phyloP scores from a whole-genome alignment of 2,329 filamentous ascomycete genomes.

The Verticillium longisporum region DNA sequence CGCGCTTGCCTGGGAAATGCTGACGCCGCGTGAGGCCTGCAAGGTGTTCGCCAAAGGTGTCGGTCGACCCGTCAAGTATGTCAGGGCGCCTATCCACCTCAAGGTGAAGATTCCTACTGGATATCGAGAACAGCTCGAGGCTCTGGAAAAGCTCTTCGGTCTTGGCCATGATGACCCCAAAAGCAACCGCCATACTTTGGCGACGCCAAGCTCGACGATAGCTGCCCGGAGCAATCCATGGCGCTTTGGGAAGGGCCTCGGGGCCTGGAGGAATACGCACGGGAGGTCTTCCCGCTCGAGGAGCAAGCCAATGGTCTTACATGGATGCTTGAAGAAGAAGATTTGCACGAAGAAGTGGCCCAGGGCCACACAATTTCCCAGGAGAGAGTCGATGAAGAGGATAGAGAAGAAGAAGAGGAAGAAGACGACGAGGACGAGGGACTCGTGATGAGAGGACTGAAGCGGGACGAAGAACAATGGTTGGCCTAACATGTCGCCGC shows the following conservation, averaged over 20 bases:
- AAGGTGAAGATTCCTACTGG: conserved; percentile 80
- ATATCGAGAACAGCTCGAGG: conserved; percentile 81
- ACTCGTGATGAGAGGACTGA: conserved; percentile 48
- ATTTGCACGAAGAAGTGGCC: conserved; percentile 25
- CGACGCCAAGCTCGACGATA: conserved; percentile 46
- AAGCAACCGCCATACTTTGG: conserved; percentile 61
- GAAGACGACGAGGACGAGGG: conserved; percentile 53
- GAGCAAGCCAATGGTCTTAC: conserved; percentile 89
- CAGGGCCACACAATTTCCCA: conserved; percentile 20
- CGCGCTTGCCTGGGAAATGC: conserved; percentile 82
- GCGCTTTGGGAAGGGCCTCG: conserved; percentile 87
- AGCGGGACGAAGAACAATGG: conserved; percentile 54
- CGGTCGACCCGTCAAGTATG: conserved; percentile 70
- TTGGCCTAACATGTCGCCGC: conserved; percentile 32
- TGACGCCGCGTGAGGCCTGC: conserved; percentile 79
- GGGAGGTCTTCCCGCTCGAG: conserved; percentile 89
- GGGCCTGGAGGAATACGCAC: conserved; percentile 87
- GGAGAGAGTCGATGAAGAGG: conserved; percentile 22
- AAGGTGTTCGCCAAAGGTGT: conserved; percentile 72
- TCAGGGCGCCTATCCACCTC: conserved; percentile 71
- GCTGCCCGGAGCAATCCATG: conserved; percentile 68
- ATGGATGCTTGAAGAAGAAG: conserved; percentile 70
- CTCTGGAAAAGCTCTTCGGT: conserved; percentile 53
- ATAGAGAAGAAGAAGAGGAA: conserved; percentile 32
- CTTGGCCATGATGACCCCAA: conserved; percentile 41